phyloP scores from a whole-genome alignment of 2,329 filamentous ascomycete species.

The Bipolaris victoriae region DNA sequence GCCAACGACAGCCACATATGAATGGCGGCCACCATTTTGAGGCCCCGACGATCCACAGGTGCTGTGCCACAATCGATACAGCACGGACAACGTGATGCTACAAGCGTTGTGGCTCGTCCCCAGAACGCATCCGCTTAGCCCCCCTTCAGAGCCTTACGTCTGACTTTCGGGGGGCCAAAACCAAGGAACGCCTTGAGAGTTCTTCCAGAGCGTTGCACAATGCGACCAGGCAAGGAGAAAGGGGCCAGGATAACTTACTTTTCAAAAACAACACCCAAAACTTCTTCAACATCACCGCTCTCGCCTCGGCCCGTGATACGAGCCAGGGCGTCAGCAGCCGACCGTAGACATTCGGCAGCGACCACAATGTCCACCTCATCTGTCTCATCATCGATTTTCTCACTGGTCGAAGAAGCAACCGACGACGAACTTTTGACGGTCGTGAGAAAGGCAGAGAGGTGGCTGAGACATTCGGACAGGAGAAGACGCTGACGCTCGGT shows the following conservation, averaged over 20 bases:
- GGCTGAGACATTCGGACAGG: conserved; percentile 71
- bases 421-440: conserved; percentile 54
- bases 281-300: conserved; percentile 89
- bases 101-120: conserved; percentile 28
- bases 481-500: conserved; percentile 88
- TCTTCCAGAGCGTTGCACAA: conserved; percentile 7
- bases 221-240: neutral
- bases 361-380: conserved; percentile 80
- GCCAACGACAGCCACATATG: conserved; percentile 8
- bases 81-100: conserved; percentile 18
- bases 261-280: conserved; percentile 95
- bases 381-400: conserved; percentile 5
- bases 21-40: conserved; percentile 11
- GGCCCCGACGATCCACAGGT: neutral
- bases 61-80: conserved; percentile 10
- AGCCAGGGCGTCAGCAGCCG: conserved; percentile 57
- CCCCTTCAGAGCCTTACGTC: conserved; percentile 9
- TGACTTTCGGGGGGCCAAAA: conserved; percentile 13
- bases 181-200: conserved; percentile 5
- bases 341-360: conserved; percentile 83
- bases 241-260: conserved; percentile 67
- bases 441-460: conserved; percentile 75
- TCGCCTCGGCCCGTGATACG: conserved; percentile 87
- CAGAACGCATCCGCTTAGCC: conserved; percentile 5
- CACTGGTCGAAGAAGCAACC: conserved; percentile 7